phyloP scores from a whole-genome alignment of 1,284 basidiomycete species.

The Athelia sp. region DNA sequence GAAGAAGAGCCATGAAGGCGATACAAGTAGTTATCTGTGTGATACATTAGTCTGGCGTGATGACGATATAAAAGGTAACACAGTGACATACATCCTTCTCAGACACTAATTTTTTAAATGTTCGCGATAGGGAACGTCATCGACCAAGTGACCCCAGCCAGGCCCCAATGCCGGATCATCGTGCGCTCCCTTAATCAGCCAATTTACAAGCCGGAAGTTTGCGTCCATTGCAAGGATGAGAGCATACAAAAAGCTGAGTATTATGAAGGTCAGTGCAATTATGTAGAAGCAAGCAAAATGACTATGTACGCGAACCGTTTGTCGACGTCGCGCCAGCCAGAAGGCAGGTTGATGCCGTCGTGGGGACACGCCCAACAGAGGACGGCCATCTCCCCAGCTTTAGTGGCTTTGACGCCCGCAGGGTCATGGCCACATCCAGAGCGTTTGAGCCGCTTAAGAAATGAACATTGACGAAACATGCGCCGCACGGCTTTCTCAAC shows the following conservation, averaged over 20 bases:
- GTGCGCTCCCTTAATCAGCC: neutral
- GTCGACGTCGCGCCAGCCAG: constrained; percentile 6
- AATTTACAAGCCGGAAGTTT: constrained; percentile 7
- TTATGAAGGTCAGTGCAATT: too few relatives aligned
- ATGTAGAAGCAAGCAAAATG: neutral
- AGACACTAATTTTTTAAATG: constrained; percentile 1
- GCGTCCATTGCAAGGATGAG: constrained; percentile 1
- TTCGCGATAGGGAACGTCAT: neutral
- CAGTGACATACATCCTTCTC: neutral
- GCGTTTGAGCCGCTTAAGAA: constrained; percentile 13
- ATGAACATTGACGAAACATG: constrained; percentile 9
- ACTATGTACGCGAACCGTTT: neutral
- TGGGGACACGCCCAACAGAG: constrained; percentile 15
- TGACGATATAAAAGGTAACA: neutral
- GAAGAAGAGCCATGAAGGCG: constrained; percentile 10
- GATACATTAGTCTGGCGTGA: neutral
- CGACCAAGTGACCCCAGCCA: neutral
- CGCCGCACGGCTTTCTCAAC: neutral
- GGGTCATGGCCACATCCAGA: constrained; percentile 9
- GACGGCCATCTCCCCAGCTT: constrained; percentile 9
- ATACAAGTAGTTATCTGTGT: constrained; percentile 9
- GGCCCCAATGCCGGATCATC: neutral
- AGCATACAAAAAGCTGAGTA: neutral
- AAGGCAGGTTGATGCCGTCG: constrained; percentile 12
- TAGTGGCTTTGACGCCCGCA: constrained; percentile 8